These are phyloP conservation scores for Atkinsonella texensis DNA, from an alignment of 2,329 filamentous ascomycete genomes.

Conservation along the genomic window DNA sequence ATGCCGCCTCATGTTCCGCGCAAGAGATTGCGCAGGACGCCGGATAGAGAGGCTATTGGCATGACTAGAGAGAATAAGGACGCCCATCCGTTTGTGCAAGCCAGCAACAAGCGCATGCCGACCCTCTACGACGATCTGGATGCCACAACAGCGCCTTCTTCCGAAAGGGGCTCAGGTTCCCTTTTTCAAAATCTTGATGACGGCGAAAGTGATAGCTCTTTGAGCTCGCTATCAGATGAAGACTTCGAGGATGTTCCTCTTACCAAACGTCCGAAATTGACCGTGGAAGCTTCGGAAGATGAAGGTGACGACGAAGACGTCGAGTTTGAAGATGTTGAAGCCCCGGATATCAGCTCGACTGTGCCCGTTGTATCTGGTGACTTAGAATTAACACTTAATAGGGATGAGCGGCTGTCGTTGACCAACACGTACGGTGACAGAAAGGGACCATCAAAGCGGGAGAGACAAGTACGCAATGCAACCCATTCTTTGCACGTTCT, in stretches of 20 bases:
- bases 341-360: conserved; percentile 43
- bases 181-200: conserved; percentile 31
- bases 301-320: conserved; percentile 27
- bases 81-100: neutral
- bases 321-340: conserved; percentile 51
- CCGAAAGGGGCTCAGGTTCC: conserved; percentile 29
- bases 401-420: conserved; percentile 46
- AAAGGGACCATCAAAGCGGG: conserved; percentile 77
- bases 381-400: conserved; percentile 59
- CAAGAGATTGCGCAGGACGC: conserved; percentile 47
- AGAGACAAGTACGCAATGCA: conserved; percentile 62
- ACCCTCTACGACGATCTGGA: conserved; percentile 53
- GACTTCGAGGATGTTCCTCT: conserved; percentile 39
- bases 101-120: conserved; percentile 30
- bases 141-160: conserved; percentile 31
- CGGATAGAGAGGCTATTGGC: conserved; percentile 15
- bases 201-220: conserved; percentile 33
- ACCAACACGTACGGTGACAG: conserved; percentile 52
- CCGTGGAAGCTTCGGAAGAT: conserved; percentile 10
- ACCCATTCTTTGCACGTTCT: conserved; percentile 88
- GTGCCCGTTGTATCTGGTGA: conserved; percentile 47
- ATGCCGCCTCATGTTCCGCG: conserved; percentile 61
- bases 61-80: conserved; percentile 14
- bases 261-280: conserved; percentile 28
- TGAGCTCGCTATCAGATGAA: conserved; percentile 43